Percentiles rank a stretch among this genome's conserved stretches.
phyloP scores from a whole-genome alignment of 2,329 filamentous ascomycete species.

The Trichoderma sp. region DNA sequence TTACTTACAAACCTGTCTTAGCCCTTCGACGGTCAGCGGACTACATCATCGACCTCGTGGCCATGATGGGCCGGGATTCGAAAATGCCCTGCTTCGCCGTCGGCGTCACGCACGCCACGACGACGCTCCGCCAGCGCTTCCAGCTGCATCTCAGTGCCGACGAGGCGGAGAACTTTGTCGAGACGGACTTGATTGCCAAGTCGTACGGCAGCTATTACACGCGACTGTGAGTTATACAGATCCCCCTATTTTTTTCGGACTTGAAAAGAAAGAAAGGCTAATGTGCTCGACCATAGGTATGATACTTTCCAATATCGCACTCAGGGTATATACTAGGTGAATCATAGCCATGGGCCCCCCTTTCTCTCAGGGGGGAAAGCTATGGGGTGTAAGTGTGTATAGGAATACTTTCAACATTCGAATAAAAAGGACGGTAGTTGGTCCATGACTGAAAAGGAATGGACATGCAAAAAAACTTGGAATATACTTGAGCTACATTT shows the following conservation, averaged over 20 bases:
- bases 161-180: conserved; percentile 78
- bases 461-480: background rate
- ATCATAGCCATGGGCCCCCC: background rate
- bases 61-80: conserved; percentile 79
- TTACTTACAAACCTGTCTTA: conserved; percentile 32
- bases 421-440: background rate
- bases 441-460: background rate
- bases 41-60: conserved; percentile 76
- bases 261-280: conserved; percentile 9
- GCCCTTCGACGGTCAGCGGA: conserved; percentile 76
- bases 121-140: conserved; percentile 69
- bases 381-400: background rate
- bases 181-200: conserved; percentile 75
- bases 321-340: conserved; percentile 73
- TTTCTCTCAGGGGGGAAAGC: background rate
- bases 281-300: conserved; percentile 52
- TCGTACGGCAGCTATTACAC: conserved; percentile 85
- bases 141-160: conserved; percentile 80
- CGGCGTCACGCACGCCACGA: conserved; percentile 69
- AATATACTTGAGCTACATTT: background rate
- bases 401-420: background rate
- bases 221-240: conserved; percentile 60
- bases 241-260: background rate
- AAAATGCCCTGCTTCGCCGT: conserved; percentile 82
- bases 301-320: conserved; percentile 87